Base-by-base conservation (phyloP, 345 rosid species). In the Salix koriyanagi region DNA sequence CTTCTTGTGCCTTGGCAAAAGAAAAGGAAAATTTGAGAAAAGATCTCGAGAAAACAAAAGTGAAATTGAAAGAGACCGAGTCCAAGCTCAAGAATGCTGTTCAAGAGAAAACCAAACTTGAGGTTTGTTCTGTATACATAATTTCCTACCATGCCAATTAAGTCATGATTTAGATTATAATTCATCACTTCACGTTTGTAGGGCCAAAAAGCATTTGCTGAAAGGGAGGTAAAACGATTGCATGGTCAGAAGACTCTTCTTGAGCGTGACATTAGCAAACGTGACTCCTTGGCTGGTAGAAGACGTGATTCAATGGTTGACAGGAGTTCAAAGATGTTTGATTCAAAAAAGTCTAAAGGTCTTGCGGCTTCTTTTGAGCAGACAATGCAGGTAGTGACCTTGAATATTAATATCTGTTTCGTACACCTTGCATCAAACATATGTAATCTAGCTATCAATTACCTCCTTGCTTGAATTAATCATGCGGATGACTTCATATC, bases 41-140 rank as follows among this genome's bases (percentile, higher is more conserved):
- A 80, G 96, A 93, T 80, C 83, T 91, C 68, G 97, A 95, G 81
- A 95, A 95, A 86, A 87, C 88, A 18, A 95, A 87, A 82, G 37
- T 79, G 67, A 95, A 87, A 88, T 86, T 95, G 76, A 91, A 91
- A 83, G 97, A 95, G 83, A 88, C 88, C 6, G 99, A 91, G 81
- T 90, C 82, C 77, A 95, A 89, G 84, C 91, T 95, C 65, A 92
- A 86, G 88, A 95, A 84, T 89, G 86, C 67, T 70, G 86, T 93
- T 79, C 99, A 95, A 84, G 97, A 95, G 85, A 95, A 93, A 86
- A 95, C 97, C 68, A 95, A 91, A 87, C 90, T 95, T 76, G 99
- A 95, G 99, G 99, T 94, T 79, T 54, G 39, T 70, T 19, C 39
- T 56, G 21, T 67, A 60, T 46, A 11, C 37, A 15, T 76, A 23